Percentiles rank a stretch among this genome's conserved stretches.
Evolutionary conservation across 148 eudicot genomes (phyloP).

Genomic region (Persicaria tinctoria): DNA sequence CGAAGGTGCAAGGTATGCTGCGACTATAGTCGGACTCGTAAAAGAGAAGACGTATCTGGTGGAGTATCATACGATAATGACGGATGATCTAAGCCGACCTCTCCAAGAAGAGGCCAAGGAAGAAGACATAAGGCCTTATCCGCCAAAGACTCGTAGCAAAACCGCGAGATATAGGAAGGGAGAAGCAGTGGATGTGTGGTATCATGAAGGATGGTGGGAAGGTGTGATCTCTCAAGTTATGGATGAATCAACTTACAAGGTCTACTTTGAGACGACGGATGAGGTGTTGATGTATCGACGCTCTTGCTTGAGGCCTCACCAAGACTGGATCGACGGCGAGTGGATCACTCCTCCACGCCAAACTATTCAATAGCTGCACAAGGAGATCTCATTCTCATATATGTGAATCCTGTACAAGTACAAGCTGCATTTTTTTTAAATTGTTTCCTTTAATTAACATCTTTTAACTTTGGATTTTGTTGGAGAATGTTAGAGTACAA

Average conservation of each 20-base stretch:
- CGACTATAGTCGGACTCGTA: background rate
- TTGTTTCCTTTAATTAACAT: too few species aligned
- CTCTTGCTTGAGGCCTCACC: slow-evolving; percentile 30
- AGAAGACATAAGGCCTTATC: slow-evolving; percentile 10
- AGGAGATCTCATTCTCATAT: too few species aligned
- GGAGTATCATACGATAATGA: slow-evolving; percentile 2
- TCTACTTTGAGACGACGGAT: slow-evolving; percentile 8
- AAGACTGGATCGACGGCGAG: slow-evolving; percentile 26
- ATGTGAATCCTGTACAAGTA: too few species aligned
- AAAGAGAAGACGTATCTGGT: background rate
- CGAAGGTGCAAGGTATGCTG: slow-evolving; percentile 10
- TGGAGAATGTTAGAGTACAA: too few species aligned
- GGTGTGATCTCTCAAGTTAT: slow-evolving; percentile 8
- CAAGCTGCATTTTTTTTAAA: too few species aligned
- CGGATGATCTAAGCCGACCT: background rate
- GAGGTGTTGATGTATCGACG: slow-evolving; percentile 16
- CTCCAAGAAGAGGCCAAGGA: slow-evolving; percentile 4
- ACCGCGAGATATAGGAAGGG: background rate
- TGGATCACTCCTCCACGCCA: slow-evolving; percentile 14
- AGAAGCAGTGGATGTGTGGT: slow-evolving; percentile 6
- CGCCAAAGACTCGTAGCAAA: background rate
- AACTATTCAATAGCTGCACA: too few species aligned
- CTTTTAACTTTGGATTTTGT: too few species aligned
- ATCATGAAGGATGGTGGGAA: slow-evolving; percentile 15
- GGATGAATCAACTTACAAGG: background rate